These are phyloP conservation scores for Oryza australiensis DNA, from an alignment of 176 grass and related monocot genomes.

Conservation along the genomic window DNA sequence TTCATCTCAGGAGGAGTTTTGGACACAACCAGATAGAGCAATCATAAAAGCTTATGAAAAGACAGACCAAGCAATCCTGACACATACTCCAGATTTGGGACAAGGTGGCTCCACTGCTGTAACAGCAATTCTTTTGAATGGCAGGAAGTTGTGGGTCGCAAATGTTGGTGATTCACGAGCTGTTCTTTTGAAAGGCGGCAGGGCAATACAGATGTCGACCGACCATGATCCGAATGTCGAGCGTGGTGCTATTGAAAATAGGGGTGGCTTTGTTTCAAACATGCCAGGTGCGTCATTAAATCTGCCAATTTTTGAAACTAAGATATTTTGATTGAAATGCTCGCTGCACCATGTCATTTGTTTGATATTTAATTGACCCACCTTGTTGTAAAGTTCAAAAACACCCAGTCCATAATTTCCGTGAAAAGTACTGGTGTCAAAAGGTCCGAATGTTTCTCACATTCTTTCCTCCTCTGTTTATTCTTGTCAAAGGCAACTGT, in stretches of 20 bases:
- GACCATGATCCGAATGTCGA: constrained; percentile 87
- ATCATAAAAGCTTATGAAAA: constrained; percentile 85
- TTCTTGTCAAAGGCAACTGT: not conserved
- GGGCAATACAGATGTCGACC: constrained; percentile 68
- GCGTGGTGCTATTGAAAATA: constrained; percentile 70
- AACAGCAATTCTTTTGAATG: constrained; percentile 81
- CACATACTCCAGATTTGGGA: constrained; percentile 74
- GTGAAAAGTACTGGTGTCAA: not conserved
- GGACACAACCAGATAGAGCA: constrained; percentile 68
- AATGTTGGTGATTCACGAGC: constrained; percentile 91
- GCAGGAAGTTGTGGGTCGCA: constrained; percentile 73
- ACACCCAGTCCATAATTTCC: not conserved
- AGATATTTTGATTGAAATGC: constrained; percentile 6
- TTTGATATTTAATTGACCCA: not conserved
- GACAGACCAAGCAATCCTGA: constrained; percentile 78
- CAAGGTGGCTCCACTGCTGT: constrained; percentile 87
- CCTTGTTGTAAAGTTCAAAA: not conserved
- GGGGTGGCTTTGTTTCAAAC: constrained; percentile 92
- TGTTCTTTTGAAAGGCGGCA: constrained; percentile 75
- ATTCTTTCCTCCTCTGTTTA: not conserved
- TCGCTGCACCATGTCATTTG: not conserved
- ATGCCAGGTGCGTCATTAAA: constrained; percentile 62
- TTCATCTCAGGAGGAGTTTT: constrained; percentile 82
- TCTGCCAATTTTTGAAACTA: not conserved
- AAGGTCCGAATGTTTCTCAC: constrained; percentile 2